These are phyloP conservation scores for Babesia ovata DNA, from an alignment of 169 alveolate species.

Conservation along the genomic window DNA sequence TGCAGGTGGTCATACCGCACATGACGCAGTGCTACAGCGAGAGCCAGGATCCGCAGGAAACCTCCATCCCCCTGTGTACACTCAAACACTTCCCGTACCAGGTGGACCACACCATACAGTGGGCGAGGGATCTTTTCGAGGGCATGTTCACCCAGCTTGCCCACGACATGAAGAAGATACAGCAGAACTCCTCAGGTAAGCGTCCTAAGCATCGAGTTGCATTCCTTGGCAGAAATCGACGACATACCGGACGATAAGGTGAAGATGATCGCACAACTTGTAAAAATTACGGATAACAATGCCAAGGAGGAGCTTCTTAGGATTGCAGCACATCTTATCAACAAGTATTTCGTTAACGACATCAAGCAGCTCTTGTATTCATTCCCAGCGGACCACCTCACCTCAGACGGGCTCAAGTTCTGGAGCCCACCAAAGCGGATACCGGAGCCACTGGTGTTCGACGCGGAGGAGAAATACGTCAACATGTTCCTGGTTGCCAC, in stretches of 20 bases:
- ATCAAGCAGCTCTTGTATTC: slow-evolving; percentile 91
- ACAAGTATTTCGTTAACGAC: slow-evolving; percentile 86
- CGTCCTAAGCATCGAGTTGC: background rate
- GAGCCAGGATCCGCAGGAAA: slow-evolving; percentile 98
- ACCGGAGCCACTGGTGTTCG: slow-evolving; percentile 88
- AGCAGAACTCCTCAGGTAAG: slow-evolving; percentile 84
- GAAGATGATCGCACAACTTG: slow-evolving; percentile 54
- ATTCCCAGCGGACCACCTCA: slow-evolving; percentile 94
- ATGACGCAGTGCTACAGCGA: slow-evolving; percentile 97
- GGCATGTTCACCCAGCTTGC: slow-evolving; percentile 87
- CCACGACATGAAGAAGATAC: slow-evolving; percentile 91
- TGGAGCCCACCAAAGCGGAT: slow-evolving; percentile 99
- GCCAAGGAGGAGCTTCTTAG: slow-evolving; percentile 79
- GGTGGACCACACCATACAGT: slow-evolving; percentile 97
- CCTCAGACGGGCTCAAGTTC: slow-evolving; percentile 93
- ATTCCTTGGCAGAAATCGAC: slow-evolving; percentile 51
- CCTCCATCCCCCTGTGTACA: slow-evolving; percentile 94
- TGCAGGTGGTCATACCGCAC: slow-evolving; percentile 93
- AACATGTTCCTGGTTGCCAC: slow-evolving; percentile 86
- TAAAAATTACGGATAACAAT: slow-evolving; percentile 60
- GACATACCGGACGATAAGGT: slow-evolving; percentile 68
- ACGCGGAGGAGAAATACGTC: slow-evolving; percentile 18
- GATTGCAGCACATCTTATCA: slow-evolving; percentile 84
- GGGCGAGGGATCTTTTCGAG: slow-evolving; percentile 98
- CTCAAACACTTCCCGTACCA: slow-evolving; percentile 96